phyloP scores from a whole-genome alignment of 495 filamentous ascomycete species.

The Rostrohypoxylon terebratum region DNA sequence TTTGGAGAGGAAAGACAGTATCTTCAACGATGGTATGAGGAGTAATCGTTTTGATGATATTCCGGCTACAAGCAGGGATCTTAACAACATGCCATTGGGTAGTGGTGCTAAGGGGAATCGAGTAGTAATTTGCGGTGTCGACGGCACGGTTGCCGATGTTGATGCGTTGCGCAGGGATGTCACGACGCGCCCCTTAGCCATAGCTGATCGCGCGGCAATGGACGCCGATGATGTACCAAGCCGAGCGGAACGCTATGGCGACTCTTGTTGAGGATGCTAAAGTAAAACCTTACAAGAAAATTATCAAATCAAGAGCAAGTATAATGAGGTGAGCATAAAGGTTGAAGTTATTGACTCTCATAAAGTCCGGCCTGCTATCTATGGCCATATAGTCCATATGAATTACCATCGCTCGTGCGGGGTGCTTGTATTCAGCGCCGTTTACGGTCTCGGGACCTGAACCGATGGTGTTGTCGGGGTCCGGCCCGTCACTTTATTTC shows the following conservation, averaged over 20 bases:
- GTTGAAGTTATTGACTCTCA: not conserved
- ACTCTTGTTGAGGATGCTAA: not conserved
- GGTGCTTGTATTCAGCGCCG: not conserved
- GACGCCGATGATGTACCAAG: not conserved
- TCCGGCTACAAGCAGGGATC: not conserved
- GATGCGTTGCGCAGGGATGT: not conserved
- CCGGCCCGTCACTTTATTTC: not conserved
- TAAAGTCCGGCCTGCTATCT: not conserved
- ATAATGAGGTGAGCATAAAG: not conserved
- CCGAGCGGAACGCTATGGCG: not conserved
- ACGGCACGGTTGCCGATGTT: not conserved
- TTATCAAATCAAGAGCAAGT: not conserved
- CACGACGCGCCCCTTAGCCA: not conserved
- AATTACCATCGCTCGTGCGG: not conserved
- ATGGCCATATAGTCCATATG: conserved; percentile 8
- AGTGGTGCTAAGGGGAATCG: not conserved
- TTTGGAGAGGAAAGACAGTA: not conserved
- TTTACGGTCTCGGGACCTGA: not conserved
- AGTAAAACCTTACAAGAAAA: not conserved
- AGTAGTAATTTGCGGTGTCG: not conserved
- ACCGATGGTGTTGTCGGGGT: not conserved
- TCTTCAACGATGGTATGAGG: not conserved
- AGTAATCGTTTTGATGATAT: conserved; percentile 4
- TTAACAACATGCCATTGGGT: not conserved
- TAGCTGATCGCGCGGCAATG: not conserved